These are phyloP conservation scores for Oemleria cerasiformis DNA, from an alignment of 306 rosid genomes.

Conservation along the genomic window DNA sequence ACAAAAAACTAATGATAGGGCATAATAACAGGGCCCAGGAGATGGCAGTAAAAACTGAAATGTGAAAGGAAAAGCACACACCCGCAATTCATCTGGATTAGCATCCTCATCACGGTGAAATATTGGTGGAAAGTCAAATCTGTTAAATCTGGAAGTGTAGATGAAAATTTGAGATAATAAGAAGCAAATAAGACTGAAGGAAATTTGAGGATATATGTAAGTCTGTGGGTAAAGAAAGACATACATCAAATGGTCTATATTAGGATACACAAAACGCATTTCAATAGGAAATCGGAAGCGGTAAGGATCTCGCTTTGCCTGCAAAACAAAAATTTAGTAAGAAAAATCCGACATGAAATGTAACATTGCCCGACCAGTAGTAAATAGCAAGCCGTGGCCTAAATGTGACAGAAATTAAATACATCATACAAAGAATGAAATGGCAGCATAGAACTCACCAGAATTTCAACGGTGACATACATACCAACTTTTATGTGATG, in stretches of 20 bases:
- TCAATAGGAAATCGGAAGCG: constrained; percentile 95
- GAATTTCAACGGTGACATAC: constrained; percentile 79
- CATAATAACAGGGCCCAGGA: not conserved
- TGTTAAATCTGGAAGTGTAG: constrained; percentile 69
- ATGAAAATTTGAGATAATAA: constrained; percentile 31
- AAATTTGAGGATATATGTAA: constrained; percentile 8
- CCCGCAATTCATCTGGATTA: constrained; percentile 83
- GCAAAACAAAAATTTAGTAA: constrained; percentile 17
- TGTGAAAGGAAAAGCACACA: constrained; percentile 37
- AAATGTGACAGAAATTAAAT: not conserved
- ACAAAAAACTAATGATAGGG: not conserved
- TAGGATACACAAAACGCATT: constrained; percentile 85
- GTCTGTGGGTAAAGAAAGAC: constrained; percentile 19
- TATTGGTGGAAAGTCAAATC: constrained; percentile 85
- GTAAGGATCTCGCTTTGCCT: constrained; percentile 97
- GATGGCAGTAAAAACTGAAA: not conserved
- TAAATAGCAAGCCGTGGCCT: constrained; percentile 15
- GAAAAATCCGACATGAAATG: constrained; percentile 12
- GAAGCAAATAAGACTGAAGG: constrained; percentile 19
- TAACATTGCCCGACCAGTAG: constrained; percentile 19
- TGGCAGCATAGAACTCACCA: constrained; percentile 53
- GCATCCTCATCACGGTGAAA: constrained; percentile 73
- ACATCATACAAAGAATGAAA: not conserved
- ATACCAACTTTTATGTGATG: constrained; percentile 95
- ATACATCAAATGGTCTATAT: constrained; percentile 93